Conservation (phyloP, 257 asterid species). For the Solanum infundibuliforme region DNA sequence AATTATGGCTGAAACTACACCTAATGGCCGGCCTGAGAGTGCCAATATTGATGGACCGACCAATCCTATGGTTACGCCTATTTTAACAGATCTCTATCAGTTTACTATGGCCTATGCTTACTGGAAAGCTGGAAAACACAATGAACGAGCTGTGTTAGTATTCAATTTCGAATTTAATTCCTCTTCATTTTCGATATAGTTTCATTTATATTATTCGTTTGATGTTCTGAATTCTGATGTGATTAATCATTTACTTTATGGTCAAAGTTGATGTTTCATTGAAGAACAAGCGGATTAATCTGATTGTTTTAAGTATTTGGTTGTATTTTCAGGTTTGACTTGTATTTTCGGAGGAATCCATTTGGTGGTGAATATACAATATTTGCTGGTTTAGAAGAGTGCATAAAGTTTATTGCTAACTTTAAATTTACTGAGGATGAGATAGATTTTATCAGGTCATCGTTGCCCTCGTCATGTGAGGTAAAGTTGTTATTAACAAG, state of each 20-base stretch:
- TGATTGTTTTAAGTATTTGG: background rate
- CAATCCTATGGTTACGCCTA: slow-evolving; percentile 96
- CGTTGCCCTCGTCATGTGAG: slow-evolving; percentile 86
- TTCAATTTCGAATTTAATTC: background rate
- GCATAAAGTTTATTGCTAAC: slow-evolving; percentile 82
- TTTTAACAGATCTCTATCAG: slow-evolving; percentile 94
- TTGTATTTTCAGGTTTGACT: slow-evolving; percentile 64
- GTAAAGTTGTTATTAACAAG: slow-evolving; percentile 20
- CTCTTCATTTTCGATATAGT: background rate
- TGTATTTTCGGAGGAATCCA: slow-evolving; percentile 73
- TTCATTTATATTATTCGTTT: background rate
- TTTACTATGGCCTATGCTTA: slow-evolving; percentile 98
- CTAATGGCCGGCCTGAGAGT: slow-evolving; percentile 26
- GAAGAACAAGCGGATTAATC: background rate
- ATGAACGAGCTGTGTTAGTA: slow-evolving; percentile 87
- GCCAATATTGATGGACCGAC: slow-evolving; percentile 49
- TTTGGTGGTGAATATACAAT: slow-evolving; percentile 97
- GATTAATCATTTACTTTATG: background rate
- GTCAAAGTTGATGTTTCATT: background rate
- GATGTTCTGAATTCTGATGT: background rate
- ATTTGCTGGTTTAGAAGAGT: slow-evolving; percentile 96
- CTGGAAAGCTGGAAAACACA: slow-evolving; percentile 91
- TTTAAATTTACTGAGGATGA: slow-evolving; percentile 72
- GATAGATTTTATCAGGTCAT: slow-evolving; percentile 50
- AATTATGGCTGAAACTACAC: slow-evolving; percentile 21